A percentile compares a stretch with the other conserved stretches of the same genome.
phyloP scores from a whole-genome alignment of 176 grass and related monocot species.

The Guadua angustifolia region DNA sequence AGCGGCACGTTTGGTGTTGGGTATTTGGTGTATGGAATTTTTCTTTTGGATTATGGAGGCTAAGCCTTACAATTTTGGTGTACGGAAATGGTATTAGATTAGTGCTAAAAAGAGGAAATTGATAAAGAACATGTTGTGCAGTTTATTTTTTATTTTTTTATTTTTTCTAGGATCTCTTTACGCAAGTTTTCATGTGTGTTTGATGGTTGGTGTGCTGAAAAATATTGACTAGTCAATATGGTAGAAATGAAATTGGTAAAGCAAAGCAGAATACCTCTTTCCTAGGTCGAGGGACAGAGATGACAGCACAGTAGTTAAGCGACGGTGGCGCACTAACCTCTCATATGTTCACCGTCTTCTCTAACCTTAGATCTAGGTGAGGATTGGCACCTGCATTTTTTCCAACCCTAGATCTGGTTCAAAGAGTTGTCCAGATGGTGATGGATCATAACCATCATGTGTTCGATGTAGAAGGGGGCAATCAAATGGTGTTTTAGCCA shows the following conservation, averaged over 20 bases:
- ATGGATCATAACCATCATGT: neutral
- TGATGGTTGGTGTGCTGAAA: neutral
- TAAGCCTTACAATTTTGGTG: no score
- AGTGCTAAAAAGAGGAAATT: neutral
- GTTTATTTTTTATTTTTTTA: neutral
- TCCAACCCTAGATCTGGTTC: neutral
- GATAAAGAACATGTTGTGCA: neutral
- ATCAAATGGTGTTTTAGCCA: neutral
- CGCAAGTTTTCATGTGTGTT: neutral
- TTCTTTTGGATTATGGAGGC: no score
- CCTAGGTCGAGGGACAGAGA: neutral
- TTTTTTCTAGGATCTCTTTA: no score
- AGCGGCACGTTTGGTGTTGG: neutral
- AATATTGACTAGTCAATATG: neutral
- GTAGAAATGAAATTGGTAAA: neutral
- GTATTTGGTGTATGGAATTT: neutral
- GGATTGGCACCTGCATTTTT: neutral
- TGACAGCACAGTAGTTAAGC: fast-evolving
- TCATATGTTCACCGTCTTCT: no score
- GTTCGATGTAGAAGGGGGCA: neutral
- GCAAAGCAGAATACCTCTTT: neutral
- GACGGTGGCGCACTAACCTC: no score
- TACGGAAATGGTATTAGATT: neutral
- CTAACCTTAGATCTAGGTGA: neutral
- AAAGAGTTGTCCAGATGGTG: fast-evolving